These are phyloP conservation scores for Trichoderma cornu-damae DNA, from an alignment of 2,329 filamentous ascomycete species.

Conservation along the genomic window DNA sequence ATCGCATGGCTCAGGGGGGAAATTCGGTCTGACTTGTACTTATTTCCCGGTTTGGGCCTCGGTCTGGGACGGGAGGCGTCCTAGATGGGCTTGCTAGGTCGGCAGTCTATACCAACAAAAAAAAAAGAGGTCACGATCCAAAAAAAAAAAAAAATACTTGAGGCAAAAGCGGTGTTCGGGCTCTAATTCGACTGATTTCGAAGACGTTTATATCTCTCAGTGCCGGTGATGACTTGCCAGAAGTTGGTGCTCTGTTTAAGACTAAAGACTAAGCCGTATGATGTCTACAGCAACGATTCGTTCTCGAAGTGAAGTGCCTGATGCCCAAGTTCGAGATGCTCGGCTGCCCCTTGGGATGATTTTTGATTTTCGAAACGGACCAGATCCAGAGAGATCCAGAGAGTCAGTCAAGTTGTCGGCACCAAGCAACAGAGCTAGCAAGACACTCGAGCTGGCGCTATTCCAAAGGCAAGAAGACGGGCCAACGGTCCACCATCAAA, in stretches of 20 bases:
- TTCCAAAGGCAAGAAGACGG: not conserved
- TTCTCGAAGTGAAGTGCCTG: not conserved
- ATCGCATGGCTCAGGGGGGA: slow-evolving; percentile 37
- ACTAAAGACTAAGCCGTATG: not conserved
- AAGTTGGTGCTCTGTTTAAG: not conserved
- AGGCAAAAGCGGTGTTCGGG: slow-evolving; percentile 17
- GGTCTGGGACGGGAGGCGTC: slow-evolving; percentile 34
- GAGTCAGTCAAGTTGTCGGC: too few relatives aligned
- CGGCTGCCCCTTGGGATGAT: not conserved
- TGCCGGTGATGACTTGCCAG: not conserved
- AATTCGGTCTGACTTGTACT: slow-evolving; percentile 38
- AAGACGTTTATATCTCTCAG: not conserved
- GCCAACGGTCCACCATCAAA: not conserved
- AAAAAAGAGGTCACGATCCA: slow-evolving; percentile 40
- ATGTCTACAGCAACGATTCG: not conserved
- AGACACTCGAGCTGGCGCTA: not conserved
- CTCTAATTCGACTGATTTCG: slow-evolving; percentile 18
- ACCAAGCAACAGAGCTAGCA: not conserved
- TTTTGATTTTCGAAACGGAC: not conserved
- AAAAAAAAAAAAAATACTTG: slow-evolving; percentile 22
- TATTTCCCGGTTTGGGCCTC: slow-evolving; percentile 35
- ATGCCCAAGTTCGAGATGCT: not conserved
- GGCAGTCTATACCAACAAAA: slow-evolving; percentile 30
- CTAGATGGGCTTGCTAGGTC: slow-evolving; percentile 30
- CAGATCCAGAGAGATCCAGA: not conserved